Percentiles rank a stretch among this genome's conserved stretches.
Evolutionary conservation across 1,284 basidiomycete genomes (phyloP).

Genomic region (Austroboletus niveus): DNA sequence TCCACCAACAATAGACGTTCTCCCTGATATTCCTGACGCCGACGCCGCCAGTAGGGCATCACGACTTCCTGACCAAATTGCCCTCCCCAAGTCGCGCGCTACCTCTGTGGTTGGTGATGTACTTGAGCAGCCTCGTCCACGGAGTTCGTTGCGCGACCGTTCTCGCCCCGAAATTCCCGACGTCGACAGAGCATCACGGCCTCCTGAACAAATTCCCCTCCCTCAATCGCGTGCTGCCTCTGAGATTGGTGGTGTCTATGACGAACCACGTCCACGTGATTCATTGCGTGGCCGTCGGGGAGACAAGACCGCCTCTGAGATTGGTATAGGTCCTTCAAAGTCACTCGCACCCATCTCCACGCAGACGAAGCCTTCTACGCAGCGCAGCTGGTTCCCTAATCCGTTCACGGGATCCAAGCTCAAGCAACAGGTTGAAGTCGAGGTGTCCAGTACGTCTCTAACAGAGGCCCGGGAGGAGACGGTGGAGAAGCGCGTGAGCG

Average conservation of each 20-base stretch:
- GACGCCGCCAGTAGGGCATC: constrained; percentile 6
- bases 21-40: constrained; percentile 17
- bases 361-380: constrained; percentile 3
- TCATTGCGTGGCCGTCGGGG: no score
- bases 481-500: background rate
- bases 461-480: constrained; percentile 1
- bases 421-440: background rate
- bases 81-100: constrained; percentile 32
- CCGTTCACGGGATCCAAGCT: constrained; percentile 6
- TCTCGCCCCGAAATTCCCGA: background rate
- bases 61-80: constrained; percentile 18
- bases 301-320: constrained; percentile 24
- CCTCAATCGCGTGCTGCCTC: no score
- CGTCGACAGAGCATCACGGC: no score
- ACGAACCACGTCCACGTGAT: no score
- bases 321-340: constrained; percentile 15
- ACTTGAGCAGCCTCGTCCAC: constrained; percentile 24
- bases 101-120: constrained; percentile 29
- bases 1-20: constrained; percentile 8
- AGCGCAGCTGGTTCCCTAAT: constrained; percentile 1
- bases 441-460: constrained; percentile 2
- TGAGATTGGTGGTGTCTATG: no score
- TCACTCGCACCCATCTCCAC: constrained; percentile 7
- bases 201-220: no score
- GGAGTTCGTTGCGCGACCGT: constrained; percentile 9